phyloP scores from a whole-genome alignment of 225 moss, liverwort and hornwort species.

The Pseudisothecium myosuroides region DNA sequence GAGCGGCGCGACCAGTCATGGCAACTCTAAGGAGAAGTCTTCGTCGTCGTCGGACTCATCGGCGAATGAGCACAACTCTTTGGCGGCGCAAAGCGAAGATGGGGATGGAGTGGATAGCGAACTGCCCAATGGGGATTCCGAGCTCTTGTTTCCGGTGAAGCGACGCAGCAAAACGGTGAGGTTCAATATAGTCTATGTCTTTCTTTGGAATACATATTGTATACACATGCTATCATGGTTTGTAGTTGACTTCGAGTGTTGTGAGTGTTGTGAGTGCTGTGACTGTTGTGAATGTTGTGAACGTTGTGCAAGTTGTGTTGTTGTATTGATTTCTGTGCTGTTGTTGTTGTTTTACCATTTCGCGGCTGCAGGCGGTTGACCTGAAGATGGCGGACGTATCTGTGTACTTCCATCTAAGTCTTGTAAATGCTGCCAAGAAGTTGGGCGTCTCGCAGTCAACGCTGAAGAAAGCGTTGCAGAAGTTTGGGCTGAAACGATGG shows the following conservation, averaged over 20 bases:
- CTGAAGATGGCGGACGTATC: constrained; percentile 73
- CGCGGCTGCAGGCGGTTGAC: constrained; percentile 42
- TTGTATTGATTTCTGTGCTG: background rate
- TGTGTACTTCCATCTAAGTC: constrained; percentile 67
- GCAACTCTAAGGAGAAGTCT: constrained; percentile 31
- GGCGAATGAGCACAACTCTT: constrained; percentile 30
- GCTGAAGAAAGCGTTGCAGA: constrained; percentile 83
- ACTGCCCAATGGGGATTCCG: constrained; percentile 24
- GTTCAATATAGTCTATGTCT: background rate
- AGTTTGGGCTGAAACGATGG: constrained; percentile 88
- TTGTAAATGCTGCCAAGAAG: constrained; percentile 90
- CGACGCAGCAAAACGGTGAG: constrained; percentile 85
- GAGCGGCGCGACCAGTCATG: constrained; percentile 27
- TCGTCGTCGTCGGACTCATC: constrained; percentile 27
- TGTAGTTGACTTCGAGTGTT: background rate
- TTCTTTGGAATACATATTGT: too few relatives aligned
- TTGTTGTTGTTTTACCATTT: background rate
- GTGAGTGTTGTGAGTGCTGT: background rate
- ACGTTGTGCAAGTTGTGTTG: background rate
- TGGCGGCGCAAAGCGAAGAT: constrained; percentile 1
- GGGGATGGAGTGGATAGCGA: constrained; percentile 47
- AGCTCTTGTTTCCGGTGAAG: constrained; percentile 71
- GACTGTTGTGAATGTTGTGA: background rate
- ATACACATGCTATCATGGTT: too few relatives aligned
- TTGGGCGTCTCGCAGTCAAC: constrained; percentile 86